These are phyloP conservation scores for Candida anglica DNA, from an alignment of 805 yeast genomes.

Conservation along the genomic window DNA sequence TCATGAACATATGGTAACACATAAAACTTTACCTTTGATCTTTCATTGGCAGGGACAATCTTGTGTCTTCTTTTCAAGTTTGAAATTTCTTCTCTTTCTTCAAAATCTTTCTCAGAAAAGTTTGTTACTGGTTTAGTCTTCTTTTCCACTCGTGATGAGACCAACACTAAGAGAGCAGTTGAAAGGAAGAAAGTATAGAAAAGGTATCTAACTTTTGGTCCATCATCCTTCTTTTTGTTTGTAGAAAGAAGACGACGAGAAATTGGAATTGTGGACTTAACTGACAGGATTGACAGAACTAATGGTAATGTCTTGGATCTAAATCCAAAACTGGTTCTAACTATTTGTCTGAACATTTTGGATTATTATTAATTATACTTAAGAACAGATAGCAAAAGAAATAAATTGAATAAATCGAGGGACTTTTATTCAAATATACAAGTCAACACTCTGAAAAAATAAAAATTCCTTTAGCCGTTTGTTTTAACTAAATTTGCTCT, in stretches of 20 bases:
- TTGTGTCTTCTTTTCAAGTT: constrained; percentile 50
- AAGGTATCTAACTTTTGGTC: constrained; percentile 34
- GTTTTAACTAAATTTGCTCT: too few species aligned
- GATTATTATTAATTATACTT: too few species aligned
- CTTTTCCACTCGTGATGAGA: constrained; percentile 25
- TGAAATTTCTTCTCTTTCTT: constrained; percentile 42
- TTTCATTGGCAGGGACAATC: constrained; percentile 32
- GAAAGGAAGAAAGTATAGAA: constrained; percentile 31
- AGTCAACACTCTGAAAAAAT: too few species aligned
- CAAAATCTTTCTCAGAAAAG: constrained; percentile 47
- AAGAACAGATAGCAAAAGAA: too few species aligned
- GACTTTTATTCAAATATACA: too few species aligned
- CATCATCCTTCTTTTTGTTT: constrained; percentile 6
- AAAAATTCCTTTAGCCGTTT: too few species aligned
- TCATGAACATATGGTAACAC: constrained; percentile 31
- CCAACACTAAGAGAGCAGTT: constrained; percentile 26
- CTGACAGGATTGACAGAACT: too few species aligned
- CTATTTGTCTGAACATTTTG: too few species aligned
- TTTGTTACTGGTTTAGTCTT: constrained; percentile 31
- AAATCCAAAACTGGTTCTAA: too few species aligned
- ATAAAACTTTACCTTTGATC: constrained; percentile 39
- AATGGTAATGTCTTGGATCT: too few species aligned
- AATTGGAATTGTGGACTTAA: background rate
- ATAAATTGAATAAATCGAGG: too few species aligned
- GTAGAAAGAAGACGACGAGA: background rate